Evolutionary conservation across 106 monocot genomes (phyloP), one percentile per base, ranked within the genome.

Genomic region (Dendrobium huoshanense): DNA sequence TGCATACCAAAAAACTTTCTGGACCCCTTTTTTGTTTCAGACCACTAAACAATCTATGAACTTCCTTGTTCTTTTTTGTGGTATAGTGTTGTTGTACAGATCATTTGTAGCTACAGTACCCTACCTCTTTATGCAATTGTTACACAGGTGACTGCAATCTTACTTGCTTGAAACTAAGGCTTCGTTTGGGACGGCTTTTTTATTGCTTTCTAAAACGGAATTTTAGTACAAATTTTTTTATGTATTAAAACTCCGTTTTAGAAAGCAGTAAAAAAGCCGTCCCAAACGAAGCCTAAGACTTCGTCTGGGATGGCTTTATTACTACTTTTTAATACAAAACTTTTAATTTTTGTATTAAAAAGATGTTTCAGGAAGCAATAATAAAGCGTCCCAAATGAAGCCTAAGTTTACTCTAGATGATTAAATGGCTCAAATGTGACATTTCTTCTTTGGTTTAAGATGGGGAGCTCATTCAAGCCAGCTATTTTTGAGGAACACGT

Each of bases 91-190:
- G n/a, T 70, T 7, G 42, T 78, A 48, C 93, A 87, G 75, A 56
- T 93, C 56, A 77, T 91, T 15, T 91, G 91, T 58, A 87, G 93
- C 82, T 93, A 91, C 80, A 91, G 89, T 79, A 89, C 87, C 31
- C 81, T 91, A 25, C 93, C 91, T 37, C 89, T 91, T 16, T 94
- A 94, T 77, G 91, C 89, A 41, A 80, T 91, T 40, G 84, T 91
- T 29, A 88, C 93, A 51, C 93, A 93, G 84, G 93, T 93, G 25
- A 82, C 73, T 73, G 9, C 51, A 51, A 51, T 51, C 13, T 51
- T 51, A 13, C 19, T 61, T 11, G 18, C 22, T 33, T 33, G 70
- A 72, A 64, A 2, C 33, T 59, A 59, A n/a, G 2, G 1, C 31
- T 31, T 31, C 31, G 31, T 31, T 1, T 31, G 1, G 31, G 31